Evolutionary conservation across 2,329 filamentous ascomycete genomes (phyloP).

Genomic region (Neopestalotiopsis rosae): DNA sequence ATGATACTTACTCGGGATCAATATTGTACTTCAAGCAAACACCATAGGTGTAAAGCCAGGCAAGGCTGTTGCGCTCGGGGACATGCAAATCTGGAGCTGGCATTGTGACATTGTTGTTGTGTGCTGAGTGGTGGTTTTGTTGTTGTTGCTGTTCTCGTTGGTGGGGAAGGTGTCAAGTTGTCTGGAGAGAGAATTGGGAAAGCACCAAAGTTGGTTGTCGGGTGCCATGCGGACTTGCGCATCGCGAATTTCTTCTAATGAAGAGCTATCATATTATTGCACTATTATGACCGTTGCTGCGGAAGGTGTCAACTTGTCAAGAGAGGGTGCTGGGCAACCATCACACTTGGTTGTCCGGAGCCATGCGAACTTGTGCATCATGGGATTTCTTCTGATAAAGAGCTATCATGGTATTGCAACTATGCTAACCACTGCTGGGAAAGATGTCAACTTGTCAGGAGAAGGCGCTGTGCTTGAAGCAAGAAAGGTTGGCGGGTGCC

Average conservation of each 20-base stretch:
- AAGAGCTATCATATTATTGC: too few relatives aligned
- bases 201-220: neutral
- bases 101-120: slow-evolving; percentile 5
- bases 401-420: too few relatives aligned
- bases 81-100: neutral
- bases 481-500: too few relatives aligned
- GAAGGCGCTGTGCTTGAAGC: too few relatives aligned
- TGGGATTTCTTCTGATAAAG: too few relatives aligned
- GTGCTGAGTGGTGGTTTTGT: neutral
- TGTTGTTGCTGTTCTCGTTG: neutral
- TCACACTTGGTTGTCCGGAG: neutral
- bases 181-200: neutral
- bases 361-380: neutral
- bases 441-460: too few relatives aligned
- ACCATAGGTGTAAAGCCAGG: neutral
- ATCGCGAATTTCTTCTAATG: too few relatives aligned
- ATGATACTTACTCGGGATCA: slow-evolving; percentile 11
- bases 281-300: too few relatives aligned
- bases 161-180: neutral
- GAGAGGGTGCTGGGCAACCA: neutral
- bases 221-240: neutral
- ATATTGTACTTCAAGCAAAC: slow-evolving; percentile 12
- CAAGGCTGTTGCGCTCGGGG: neutral
- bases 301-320: neutral
- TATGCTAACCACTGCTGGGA: too few relatives aligned